A percentile compares a stretch with the other conserved stretches of the same genome.
Evolutionary conservation across 75 land plant species (phyloP).

Genomic region (Cryptomeria japonica): DNA sequence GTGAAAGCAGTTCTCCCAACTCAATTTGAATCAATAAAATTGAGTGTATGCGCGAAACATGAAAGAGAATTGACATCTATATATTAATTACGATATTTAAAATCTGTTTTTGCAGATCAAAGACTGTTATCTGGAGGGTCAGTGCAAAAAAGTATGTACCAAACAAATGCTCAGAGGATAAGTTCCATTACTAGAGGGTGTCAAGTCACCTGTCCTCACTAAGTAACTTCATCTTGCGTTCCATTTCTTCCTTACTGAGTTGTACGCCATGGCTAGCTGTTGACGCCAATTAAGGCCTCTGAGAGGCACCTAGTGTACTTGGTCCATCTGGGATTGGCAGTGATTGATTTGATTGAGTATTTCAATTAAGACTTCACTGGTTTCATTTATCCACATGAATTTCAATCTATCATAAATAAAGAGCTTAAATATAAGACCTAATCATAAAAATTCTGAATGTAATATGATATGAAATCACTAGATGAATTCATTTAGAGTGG

Average conservation of each 20-base stretch:
- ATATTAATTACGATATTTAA: neutral
- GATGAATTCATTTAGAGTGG: no score
- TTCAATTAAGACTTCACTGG: no score
- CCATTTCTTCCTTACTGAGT: slow-evolving; percentile 53
- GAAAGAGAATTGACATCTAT: neutral
- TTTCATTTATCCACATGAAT: no score
- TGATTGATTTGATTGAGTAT: no score
- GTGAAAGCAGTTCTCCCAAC: neutral
- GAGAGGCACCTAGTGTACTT: slow-evolving; percentile 9
- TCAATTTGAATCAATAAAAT: neutral
- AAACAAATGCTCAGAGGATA: neutral
- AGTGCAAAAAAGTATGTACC: neutral
- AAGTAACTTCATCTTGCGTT: slow-evolving; percentile 49
- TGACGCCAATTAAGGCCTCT: slow-evolving; percentile 19
- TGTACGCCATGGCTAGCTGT: slow-evolving; percentile 28
- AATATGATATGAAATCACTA: no score
- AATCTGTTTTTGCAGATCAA: neutral
- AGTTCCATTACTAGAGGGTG: neutral
- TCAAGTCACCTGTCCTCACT: slow-evolving; percentile 42
- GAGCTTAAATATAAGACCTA: no score
- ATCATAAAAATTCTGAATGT: no score
- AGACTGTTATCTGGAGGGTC: neutral
- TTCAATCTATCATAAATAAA: no score
- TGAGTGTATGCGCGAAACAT: neutral
- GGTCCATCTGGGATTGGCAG: slow-evolving; percentile 16